Base-by-base conservation (phyloP, 345 rosid species). In the Zanthoxylum bungeanum region DNA sequence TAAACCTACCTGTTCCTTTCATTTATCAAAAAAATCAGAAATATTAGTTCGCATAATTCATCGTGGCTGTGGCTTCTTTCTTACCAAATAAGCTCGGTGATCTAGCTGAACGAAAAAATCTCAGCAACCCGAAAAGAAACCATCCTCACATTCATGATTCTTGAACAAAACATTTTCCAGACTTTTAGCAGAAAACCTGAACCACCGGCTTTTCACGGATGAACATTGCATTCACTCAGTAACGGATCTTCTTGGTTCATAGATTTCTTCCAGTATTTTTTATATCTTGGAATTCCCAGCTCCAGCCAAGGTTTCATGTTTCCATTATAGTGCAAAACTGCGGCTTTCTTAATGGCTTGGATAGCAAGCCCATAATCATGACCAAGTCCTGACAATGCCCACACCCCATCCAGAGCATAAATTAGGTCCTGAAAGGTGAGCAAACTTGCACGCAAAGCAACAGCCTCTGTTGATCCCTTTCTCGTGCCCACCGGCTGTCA, bases 301-400 rank as follows among this genome's bases (percentile, higher is more conserved):
- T 95, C 99, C 69, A 92, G 93, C 98, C 98, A 94, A 50, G 97
- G 97, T 77, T 94, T 94, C 97, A 92, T 87, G 87, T 90, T 90
- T 67, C 98, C 98, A 71, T 94, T 94, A 31, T 87, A 94, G 80
- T 94, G 98, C 84, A 94, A 76, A 14, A 89, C 86, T 14, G 88
- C 88, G 42, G 93, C 97, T 52, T 79, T 78, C 72, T 79, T 86
- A 65, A 88, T 87, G 47, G 71, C 79, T 77, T 79, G 72, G 28
- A 64, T 75, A 59, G 62, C 62, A 68, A 91, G 77, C 47, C 75
- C 80, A 68, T 86, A 84, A 76, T 89, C 87, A 77, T 94, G 88
- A 70, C 97, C 98, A 30, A 94, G 88, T 28, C 97, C 98, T 6
- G 97, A 85, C 64, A 95, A 75, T 57, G 84, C 88, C 95, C 90